A percentile compares a stretch with the other conserved stretches of the same genome.
Evolutionary conservation across 2,329 filamentous ascomycete species (phyloP).

Genomic region (Penicillium sp.): DNA sequence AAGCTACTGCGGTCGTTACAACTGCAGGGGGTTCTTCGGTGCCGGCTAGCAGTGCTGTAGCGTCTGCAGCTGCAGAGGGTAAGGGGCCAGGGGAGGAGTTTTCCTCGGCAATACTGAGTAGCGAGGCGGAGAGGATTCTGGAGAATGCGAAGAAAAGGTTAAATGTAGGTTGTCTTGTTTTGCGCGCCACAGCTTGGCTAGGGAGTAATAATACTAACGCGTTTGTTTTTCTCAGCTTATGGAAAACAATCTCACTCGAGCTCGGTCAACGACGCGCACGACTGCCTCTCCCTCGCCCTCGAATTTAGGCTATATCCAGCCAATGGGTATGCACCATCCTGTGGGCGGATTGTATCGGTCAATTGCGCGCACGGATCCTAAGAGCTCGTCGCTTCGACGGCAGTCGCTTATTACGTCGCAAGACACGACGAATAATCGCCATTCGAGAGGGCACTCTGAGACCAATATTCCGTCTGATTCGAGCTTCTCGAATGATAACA

Average conservation of each 20-base stretch:
- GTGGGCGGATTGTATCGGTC: conserved; percentile 44
- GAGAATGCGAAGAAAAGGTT: conserved; percentile 88
- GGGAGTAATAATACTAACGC: conserved; percentile 16
- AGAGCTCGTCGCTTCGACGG: conserved; percentile 48
- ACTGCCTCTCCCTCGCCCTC: conserved; percentile 46
- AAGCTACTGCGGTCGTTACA: conserved; percentile 2
- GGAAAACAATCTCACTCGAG: conserved; percentile 85
- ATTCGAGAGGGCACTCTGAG: conserved; percentile 63
- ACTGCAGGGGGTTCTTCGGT: conserved; percentile 1
- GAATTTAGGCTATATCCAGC: conserved; percentile 20
- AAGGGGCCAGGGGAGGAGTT: conserved; percentile 58
- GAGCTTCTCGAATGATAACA: conserved; percentile 31
- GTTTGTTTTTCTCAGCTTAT: conserved; percentile 62
- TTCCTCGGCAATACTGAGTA: conserved; percentile 73
- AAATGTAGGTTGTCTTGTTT: conserved; percentile 60
- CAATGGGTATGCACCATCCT: conserved; percentile 35
- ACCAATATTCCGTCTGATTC: conserved; percentile 51
- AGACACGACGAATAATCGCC: conserved; percentile 45
- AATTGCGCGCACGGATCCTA: conserved; percentile 40
- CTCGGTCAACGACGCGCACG: conserved; percentile 64
- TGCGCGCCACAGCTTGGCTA: not conserved
- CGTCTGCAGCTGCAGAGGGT: conserved; percentile 37
- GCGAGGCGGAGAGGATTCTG: conserved; percentile 82
- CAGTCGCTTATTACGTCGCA: conserved; percentile 37
- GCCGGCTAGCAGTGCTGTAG: conserved; percentile 28